A percentile compares a stretch with the other conserved stretches of the same genome.
Conservation (phyloP, 2,329 filamentous ascomycete species). For the Venturia asperata region DNA sequence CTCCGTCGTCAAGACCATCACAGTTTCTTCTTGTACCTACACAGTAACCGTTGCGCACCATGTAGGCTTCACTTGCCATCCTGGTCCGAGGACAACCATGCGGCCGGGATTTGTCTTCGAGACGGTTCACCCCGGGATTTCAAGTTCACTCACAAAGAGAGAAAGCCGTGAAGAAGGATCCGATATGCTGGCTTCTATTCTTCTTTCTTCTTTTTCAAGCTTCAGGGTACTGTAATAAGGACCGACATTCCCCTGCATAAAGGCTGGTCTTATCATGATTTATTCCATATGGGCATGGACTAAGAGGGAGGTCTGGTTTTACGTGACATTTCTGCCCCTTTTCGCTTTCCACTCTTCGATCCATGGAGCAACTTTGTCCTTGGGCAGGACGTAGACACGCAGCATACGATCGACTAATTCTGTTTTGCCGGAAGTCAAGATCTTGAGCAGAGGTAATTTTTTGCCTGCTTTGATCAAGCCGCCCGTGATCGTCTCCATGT, state of each 20-base stretch:
- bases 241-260: not conserved
- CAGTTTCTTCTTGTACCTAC: not conserved
- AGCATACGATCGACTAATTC: constrained; percentile 85
- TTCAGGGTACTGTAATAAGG: not conserved
- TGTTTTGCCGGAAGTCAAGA: constrained; percentile 67
- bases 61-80: not conserved
- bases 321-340: not conserved
- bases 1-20: not conserved
- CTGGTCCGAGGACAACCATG: not conserved
- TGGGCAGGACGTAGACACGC: constrained; percentile 74
- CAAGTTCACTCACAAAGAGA: not conserved
- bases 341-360: constrained; percentile 68
- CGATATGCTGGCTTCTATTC: not conserved
- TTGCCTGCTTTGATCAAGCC: constrained; percentile 85
- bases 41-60: too few relatives aligned
- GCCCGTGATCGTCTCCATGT: constrained; percentile 73
- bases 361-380: constrained; percentile 62
- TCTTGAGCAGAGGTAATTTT: constrained; percentile 69
- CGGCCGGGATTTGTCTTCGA: not conserved
- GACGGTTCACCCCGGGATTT: not conserved
- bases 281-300: too few relatives aligned
- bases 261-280: not conserved
- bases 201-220: constrained; percentile 8
- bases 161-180: not conserved
- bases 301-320: not conserved